Conservation (phyloP, 768 basidiomycete genomes). For the Lepiota brunneoincarnata region DNA sequence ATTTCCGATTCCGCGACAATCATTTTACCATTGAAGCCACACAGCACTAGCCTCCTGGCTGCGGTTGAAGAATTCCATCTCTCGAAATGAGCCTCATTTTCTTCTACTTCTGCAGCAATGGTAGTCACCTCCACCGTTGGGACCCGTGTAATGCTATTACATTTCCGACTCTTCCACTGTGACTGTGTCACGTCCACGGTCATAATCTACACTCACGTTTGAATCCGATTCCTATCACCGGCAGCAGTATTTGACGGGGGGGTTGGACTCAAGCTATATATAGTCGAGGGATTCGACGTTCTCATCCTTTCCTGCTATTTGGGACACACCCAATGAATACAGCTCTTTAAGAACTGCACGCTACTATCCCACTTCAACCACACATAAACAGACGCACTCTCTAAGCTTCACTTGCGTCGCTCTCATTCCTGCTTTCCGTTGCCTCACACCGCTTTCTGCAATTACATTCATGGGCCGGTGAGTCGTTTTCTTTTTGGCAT, state of each 20-base stretch:
- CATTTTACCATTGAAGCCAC: slow-evolving; percentile 17
- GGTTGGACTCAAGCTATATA: slow-evolving; percentile 1
- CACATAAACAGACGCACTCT: too few species aligned
- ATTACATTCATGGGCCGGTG: too few species aligned
- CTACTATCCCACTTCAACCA: too few species aligned
- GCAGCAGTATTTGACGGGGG: background rate
- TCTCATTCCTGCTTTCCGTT: too few species aligned
- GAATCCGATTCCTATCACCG: slow-evolving; percentile 5
- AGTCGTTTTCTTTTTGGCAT: too few species aligned
- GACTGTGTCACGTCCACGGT: background rate
- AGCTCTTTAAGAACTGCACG: too few species aligned
- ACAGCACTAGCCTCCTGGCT: background rate
- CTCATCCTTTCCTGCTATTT: slow-evolving; percentile 41
- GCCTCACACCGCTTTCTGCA: too few species aligned
- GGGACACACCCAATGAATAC: too few species aligned
- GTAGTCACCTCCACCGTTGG: too few species aligned
- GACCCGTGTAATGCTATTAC: too few species aligned
- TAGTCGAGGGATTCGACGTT: background rate
- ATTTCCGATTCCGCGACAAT: slow-evolving; percentile 35
- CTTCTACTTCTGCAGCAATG: background rate
- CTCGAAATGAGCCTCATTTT: background rate
- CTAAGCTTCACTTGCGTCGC: too few species aligned
- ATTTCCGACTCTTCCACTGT: too few species aligned
- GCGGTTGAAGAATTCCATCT: background rate
- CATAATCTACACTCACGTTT: background rate